phyloP scores from a whole-genome alignment of 192 early-diverging fungal species.

The Dispira simplex region DNA sequence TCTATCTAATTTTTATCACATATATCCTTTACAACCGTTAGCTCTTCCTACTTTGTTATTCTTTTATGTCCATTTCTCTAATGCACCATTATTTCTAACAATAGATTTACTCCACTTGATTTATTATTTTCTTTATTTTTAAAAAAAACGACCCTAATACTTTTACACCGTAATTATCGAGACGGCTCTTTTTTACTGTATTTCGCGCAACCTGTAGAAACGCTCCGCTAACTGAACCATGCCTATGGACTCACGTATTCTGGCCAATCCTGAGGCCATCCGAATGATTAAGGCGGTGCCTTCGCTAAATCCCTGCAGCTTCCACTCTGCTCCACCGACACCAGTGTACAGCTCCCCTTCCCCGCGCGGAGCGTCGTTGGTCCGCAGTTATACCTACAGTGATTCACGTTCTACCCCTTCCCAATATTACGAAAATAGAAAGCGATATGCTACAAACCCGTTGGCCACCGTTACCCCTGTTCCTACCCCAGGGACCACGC shows the following conservation, averaged over 20 bases:
- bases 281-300: constrained; percentile 3
- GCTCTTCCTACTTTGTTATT: no score
- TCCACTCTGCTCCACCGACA: not conserved
- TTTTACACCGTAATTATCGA: no score
- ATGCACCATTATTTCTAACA: no score
- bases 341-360: not conserved
- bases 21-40: no score
- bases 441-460: constrained; percentile 14
- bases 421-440: not conserved
- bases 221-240: not conserved
- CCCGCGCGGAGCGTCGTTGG: not conserved
- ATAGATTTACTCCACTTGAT: no score
- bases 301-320: constrained; percentile 6
- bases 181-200: no score
- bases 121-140: no score
- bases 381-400: not conserved
- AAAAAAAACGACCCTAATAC: no score
- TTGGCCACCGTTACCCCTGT: constrained; percentile 13
- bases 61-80: no score
- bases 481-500: not conserved
- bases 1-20: no score
- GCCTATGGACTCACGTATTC: not conserved
- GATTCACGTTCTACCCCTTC: not conserved
- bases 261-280: constrained; percentile 4
- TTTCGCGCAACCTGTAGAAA: no score